A percentile compares a stretch with the other conserved stretches of the same genome.
phyloP scores from a whole-genome alignment of 805 yeast genomes.

The Yarrowia deformans region DNA sequence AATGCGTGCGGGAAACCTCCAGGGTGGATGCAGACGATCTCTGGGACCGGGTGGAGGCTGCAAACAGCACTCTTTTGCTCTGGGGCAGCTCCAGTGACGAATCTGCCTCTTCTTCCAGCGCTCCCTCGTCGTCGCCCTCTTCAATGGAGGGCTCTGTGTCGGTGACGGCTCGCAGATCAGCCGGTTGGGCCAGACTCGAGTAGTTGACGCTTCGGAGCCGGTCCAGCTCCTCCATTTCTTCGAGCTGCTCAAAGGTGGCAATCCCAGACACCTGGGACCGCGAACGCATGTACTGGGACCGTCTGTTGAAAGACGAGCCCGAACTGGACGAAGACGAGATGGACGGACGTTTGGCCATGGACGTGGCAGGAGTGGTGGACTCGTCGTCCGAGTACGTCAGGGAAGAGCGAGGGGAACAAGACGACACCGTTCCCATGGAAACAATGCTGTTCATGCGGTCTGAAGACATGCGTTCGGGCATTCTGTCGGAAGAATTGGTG shows the following conservation, averaged over 20 bases:
- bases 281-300: conserved; percentile 28
- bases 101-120: conserved; percentile 15
- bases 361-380: conserved; percentile 6
- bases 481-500: neutral
- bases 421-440: conserved; percentile 13
- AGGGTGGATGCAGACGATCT: conserved; percentile 18
- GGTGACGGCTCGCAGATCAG: conserved; percentile 7
- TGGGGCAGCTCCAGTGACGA: conserved; percentile 8
- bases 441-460: conserved; percentile 27
- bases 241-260: conserved; percentile 22
- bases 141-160: conserved; percentile 13
- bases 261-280: conserved; percentile 24
- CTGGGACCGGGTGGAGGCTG: conserved; percentile 7
- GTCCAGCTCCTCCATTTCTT: conserved; percentile 32
- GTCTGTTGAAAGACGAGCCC: conserved; percentile 23
- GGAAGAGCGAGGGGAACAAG: conserved; percentile 24
- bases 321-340: conserved; percentile 15
- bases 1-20: conserved; percentile 6
- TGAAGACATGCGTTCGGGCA: conserved; percentile 3
- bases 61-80: conserved; percentile 24
- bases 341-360: conserved; percentile 16
- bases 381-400: conserved; percentile 30
- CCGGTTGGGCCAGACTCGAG: conserved; percentile 9
- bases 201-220: conserved; percentile 26
- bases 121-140: conserved; percentile 13